Evolutionary conservation across 2,329 filamentous ascomycete genomes (phyloP), one percentile per base, ranked within the genome.

Genomic region (Scytalidium sp.): DNA sequence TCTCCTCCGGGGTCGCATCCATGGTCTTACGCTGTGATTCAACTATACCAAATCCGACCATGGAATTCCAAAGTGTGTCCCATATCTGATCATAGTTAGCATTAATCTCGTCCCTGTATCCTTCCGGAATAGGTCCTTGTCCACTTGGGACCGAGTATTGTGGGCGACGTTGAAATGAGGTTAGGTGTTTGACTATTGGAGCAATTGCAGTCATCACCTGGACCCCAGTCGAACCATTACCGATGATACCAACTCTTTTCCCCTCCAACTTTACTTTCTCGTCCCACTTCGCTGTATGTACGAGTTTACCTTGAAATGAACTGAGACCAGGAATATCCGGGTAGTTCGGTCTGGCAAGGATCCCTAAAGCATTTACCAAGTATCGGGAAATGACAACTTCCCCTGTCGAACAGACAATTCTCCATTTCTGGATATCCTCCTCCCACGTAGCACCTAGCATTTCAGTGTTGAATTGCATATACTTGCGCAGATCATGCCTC

Each of bases 401-500:
- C 2, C 45, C 44, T 1, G 50, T 51, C 13, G 21, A 67, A 13
- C 82, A 74, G 3, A 66, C 63, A 3, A 74, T 68, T 43, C 65
- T 69, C 79, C 78, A 82, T 54, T 74, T 75, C 20, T 66, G 69
- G 13, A 65, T 59, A 1, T 54, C 60, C n/a, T 81, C 78, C 50
- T 81, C 71, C 80, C 79, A 84, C 2, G 66, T 66, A 1, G 78
- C 75, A 45, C 72, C 67, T 29, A 77, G 66, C 4, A 83, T 76
- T 0, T 67, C 65, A 0, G 74, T 77, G 56, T 78, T 79, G 67
- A 84, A 82, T 2, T 77, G 73, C 43, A 82, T 75, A 58, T 83
- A 74, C 45, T 72, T 72, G 57, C 78, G 78, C 1, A 82, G 70
- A 17, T 73, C 66, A 56, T 76, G 75, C 51, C 81, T 76, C 52